Evolutionary conservation across 1,139 yeast genomes (phyloP), one percentile per base, ranked within the genome.

Genomic region (Diutina scorzettiae): DNA sequence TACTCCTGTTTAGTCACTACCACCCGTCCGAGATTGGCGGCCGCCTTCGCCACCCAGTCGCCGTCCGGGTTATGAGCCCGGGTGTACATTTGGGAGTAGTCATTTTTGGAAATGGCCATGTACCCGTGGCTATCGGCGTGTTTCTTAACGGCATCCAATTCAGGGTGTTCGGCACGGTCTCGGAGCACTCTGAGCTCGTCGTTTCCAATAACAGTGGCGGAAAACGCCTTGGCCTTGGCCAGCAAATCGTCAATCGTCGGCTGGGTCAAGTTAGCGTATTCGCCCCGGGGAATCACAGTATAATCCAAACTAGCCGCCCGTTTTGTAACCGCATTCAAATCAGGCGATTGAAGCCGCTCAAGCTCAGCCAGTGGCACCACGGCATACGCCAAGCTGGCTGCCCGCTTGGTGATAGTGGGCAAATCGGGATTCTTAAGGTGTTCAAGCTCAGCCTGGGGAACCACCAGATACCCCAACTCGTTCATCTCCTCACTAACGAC

Each of bases 371-470:
- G 21, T 5, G 23, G n/a, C 17, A 32, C 11, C 2, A 32, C 5
- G 16, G 14, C 24, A 17, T 32, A 32, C 5, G 14, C 21, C 24
- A 20, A 19, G 17, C 12, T 24, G 17, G 11, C 9, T 4, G 37
- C 37, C 8, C 21, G 14, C 11, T 19, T 3, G 14, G 25, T n/a
- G 24, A 32, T 11, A 16, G 25, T 19, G n/a, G 21, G 24, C 12
- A 9, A 7, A 20, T 18, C 24, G 14, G 37, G 37, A 19, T 8
- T 19, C 24, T 20, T 18, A 12, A 32, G 21, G 2, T 20, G 21
- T 5, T 32, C 25, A 11, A 32, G 6, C n/a, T 47, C 47, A 3
- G 40, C 29, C 12, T 27, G 24, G 8, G 46, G 41, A 11, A 48
- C 16, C 11, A 48, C 44, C 12, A 28, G 28, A 14, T 16, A 16